Evolutionary conservation across 2,329 filamentous ascomycete genomes (phyloP).

Genomic region (Xylariaceae sp.): DNA sequence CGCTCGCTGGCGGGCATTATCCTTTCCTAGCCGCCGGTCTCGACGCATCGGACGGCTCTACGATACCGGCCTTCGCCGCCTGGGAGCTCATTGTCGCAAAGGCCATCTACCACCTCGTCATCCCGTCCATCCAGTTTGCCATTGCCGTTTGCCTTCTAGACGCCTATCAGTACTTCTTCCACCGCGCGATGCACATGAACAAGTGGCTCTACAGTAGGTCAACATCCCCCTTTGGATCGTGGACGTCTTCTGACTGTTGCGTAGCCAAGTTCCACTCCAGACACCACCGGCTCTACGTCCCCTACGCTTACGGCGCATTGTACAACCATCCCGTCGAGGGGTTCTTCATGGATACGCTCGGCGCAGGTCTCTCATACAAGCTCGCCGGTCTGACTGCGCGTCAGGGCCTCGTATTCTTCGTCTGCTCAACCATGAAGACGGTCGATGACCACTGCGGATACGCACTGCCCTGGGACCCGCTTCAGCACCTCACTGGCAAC

Average conservation of each 20-base stretch:
- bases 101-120: conserved; percentile 67
- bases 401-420: conserved; percentile 86
- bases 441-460: conserved; percentile 98
- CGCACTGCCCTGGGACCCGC: conserved; percentile 86
- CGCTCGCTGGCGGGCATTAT: conserved; percentile 73
- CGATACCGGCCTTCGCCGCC: conserved; percentile 64
- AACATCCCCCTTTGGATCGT: conserved; percentile 54
- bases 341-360: conserved; percentile 85
- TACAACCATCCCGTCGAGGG: conserved; percentile 97
- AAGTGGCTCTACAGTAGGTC: conserved; percentile 89
- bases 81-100: conserved; percentile 77
- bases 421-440: conserved; percentile 85
- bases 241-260: conserved; percentile 15
- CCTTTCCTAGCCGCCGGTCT: conserved; percentile 58
- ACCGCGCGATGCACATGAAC: conserved; percentile 95
- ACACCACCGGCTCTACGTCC: conserved; percentile 94
- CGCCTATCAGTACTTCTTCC: conserved; percentile 97
- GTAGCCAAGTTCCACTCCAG: conserved; percentile 83
- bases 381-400: conserved; percentile 73
- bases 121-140: conserved; percentile 72
- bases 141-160: conserved; percentile 73
- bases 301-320: conserved; percentile 91
- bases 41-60: conserved; percentile 39
- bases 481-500: conserved; percentile 88
- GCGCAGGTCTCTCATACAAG: conserved; percentile 78